Percentiles rank a stretch among this genome's conserved stretches.
phyloP scores from a whole-genome alignment of 192 early-diverging fungal genomes.

The Dissophora ornata region DNA sequence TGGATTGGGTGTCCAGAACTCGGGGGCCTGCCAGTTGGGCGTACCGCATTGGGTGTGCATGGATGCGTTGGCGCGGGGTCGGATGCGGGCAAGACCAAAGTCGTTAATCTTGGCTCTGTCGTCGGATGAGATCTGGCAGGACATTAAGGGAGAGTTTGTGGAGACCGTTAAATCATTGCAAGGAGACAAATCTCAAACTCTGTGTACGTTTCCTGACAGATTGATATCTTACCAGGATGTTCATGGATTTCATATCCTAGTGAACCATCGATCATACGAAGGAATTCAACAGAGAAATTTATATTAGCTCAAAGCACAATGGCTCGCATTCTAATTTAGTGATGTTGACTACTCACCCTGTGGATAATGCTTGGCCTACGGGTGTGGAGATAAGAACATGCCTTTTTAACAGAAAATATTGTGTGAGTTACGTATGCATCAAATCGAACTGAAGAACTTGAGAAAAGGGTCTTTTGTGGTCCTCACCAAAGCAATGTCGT shows the following conservation, averaged over 20 bases:
- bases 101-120: conserved; percentile 83
- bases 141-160: too few relatives aligned
- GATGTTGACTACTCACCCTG: conserved; percentile 54
- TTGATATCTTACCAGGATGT: conserved; percentile 65
- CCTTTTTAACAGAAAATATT: conserved; percentile 14
- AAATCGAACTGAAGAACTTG: too few relatives aligned
- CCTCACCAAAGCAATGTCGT: conserved; percentile 73
- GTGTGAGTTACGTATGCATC: too few relatives aligned
- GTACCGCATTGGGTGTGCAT: conserved; percentile 84
- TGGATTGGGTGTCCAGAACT: conserved; percentile 77
- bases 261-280: not conserved
- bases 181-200: too few relatives aligned
- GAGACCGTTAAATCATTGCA: not conserved
- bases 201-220: too few relatives aligned
- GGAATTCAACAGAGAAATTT: too few relatives aligned
- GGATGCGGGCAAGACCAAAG: conserved; percentile 83
- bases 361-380: conserved; percentile 80
- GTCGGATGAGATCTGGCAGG: conserved; percentile 60
- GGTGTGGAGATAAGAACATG: conserved; percentile 77
- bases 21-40: conserved; percentile 86
- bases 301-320: too few relatives aligned
- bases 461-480: too few relatives aligned
- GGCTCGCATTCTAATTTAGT: too few relatives aligned
- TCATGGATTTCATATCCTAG: conserved; percentile 82
- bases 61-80: conserved; percentile 72